Evolutionary conservation across 2,329 filamentous ascomycete species (phyloP), one percentile per base, ranked within the genome.

Genomic region (Ophiocordyceps australis): DNA sequence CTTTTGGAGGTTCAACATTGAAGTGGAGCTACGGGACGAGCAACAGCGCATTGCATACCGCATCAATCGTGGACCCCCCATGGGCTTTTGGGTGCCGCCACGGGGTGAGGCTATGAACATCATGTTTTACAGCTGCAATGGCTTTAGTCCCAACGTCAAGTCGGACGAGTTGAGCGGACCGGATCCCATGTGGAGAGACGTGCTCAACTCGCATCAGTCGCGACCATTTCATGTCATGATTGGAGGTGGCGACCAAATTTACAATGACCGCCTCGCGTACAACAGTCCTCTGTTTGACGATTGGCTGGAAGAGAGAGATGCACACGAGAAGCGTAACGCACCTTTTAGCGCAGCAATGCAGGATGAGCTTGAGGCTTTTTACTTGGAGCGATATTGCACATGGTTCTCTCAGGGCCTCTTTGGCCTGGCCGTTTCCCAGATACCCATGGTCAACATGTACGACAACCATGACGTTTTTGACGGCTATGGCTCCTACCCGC

Each of bases 361-460:
- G 42, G 68, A 80, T 24, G 83, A 98, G 49, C 55, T 98, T 5
- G 89, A 98, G 43, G 54, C 53, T 1, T 94, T 91, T 40, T 98
- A 92, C 41, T 62, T 98, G 0, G 67, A 92, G 31, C 69, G 80
- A 13, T 98, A 98, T 42, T 71, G 73, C 32, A 78, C 74, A 64
- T 98, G 89, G 85, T 98, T 95, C 50, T 94, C 85, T 0, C 85
- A 92, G 41, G 89, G 91, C 0, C 56, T 95, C 5, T 98, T 94
- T 42, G 72, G 78, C n/a, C 67, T 98, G 43, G 89, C 86, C 5
- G 85, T 76, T 38, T 78, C 79, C 3, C 86, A 95, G 46, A 95
- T 98, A 23, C 85, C 89, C 7, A 95, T 94, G 85, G 70, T 98
- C 40, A 98, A 98, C 46, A 85, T 98, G 48, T 94, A 79, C 61